Base-by-base conservation (phyloP, 495 filamentous ascomycete species). In the Penicillium manginii region DNA sequence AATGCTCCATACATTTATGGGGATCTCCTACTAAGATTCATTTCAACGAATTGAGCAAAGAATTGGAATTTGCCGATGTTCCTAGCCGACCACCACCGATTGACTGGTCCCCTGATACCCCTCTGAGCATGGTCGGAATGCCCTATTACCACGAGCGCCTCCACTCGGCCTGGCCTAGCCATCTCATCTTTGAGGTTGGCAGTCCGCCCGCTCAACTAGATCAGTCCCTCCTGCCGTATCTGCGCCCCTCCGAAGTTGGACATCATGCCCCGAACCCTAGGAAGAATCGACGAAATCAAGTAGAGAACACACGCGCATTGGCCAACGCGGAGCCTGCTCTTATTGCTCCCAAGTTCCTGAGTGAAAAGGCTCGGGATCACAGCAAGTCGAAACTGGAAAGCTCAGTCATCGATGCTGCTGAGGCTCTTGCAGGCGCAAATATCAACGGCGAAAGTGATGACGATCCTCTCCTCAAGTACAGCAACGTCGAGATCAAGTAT, bases 401-500 rank as follows among this genome's bases (percentile, higher is more conserved):
- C 57, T 73, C 80, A 40, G 74, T 89, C 26, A 83, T 83, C 45
- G 86, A 93, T 66, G 81, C 83, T 14, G 76, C 83, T 21, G 84
- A 90, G 54, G 78, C 84, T 8, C 69, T 91, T 18, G 80, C 82
- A 32, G 79, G 80, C 42, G 74, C 77, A n/a, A 85, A 85, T 37
- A 76, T 88, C 73, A 73, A 86, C 69, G 74, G 81, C 79, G 68
- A 89, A 75, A 75, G 82, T 74, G 67, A 84, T 45, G 73, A 82
- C 40, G 91, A 96, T 52, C 90, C 93, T 21, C 87, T 94, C 2
- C 80, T 88, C 2, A 88, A 92, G 73, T 98, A 96, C 67, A 85
- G 88, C 52, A 92, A 92, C 63, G 86, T 96, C 4, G 91, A 97
- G 71, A 98, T 97, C 71, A 96, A 96, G 66, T 97, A 97, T 71